Evolutionary conservation across 73 alveolate species (phyloP).

Genomic region (Tetrahymena thermophila): DNA sequence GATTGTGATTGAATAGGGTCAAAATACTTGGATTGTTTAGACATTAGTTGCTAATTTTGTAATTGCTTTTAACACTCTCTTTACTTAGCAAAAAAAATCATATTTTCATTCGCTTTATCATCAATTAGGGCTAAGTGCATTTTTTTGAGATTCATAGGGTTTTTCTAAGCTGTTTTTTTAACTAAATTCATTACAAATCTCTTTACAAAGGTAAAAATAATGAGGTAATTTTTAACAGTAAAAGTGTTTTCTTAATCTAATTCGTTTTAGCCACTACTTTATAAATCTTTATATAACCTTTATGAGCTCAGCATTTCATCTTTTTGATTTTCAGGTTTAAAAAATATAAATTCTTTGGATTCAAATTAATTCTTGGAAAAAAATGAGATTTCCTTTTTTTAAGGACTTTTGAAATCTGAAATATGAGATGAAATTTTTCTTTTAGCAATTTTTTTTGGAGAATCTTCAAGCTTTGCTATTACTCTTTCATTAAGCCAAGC

Average conservation of each 20-base stretch:
- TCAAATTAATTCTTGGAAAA: not conserved
- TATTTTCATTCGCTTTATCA: not conserved
- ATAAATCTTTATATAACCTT: not conserved
- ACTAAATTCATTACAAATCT: not conserved
- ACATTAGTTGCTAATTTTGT: not conserved
- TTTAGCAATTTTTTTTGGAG: not conserved
- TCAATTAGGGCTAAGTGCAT: not conserved
- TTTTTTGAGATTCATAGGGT: not conserved
- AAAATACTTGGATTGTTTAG: not conserved
- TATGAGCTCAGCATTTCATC: not conserved
- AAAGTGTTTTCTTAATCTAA: not conserved
- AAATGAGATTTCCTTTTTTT: not conserved
- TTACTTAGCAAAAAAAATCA: not conserved
- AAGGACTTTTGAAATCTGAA: not conserved
- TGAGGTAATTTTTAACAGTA: not conserved
- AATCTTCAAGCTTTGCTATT: not conserved
- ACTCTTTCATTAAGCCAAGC: not conserved
- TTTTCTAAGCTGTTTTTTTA: not conserved
- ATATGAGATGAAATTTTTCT: not conserved
- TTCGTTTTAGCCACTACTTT: not conserved
- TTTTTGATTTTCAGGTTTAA: not conserved
- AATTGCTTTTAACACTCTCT: not conserved
- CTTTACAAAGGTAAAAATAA: not conserved
- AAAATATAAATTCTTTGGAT: not conserved
- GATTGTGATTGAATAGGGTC: not conserved